These are phyloP conservation scores for Suillus lakei DNA, from an alignment of 768 basidiomycete species.

Conservation along the genomic window DNA sequence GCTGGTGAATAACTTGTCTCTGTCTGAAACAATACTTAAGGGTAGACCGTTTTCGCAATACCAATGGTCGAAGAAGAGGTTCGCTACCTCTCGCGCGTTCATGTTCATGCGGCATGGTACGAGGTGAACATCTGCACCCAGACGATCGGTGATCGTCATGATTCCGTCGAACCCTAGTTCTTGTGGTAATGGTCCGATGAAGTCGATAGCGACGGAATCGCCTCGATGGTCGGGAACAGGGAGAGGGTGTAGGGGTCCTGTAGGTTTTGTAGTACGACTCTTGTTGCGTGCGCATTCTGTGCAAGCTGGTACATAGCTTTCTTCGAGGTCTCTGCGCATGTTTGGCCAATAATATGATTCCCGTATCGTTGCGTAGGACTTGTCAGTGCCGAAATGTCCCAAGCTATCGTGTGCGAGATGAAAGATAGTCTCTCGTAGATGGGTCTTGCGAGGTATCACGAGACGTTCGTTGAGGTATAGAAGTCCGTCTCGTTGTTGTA, in stretches of 20 bases:
- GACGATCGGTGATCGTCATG: constrained; percentile 19
- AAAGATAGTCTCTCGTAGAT: constrained; percentile 18
- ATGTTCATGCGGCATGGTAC: constrained; percentile 13
- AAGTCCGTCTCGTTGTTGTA: constrained; percentile 25
- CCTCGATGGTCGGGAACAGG: constrained; percentile 22
- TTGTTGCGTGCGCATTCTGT: constrained; percentile 33
- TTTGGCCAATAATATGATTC: background rate
- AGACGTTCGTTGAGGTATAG: constrained; percentile 32
- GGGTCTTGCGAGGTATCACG: constrained; percentile 12
- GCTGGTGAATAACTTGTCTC: background rate
- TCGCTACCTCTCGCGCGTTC: constrained; percentile 18
- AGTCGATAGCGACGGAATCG: constrained; percentile 25
- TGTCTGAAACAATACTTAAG: rapidly evolving
- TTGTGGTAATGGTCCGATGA: constrained; percentile 37
- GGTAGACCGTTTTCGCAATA: background rate
- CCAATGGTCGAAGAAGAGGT: constrained; percentile 22
- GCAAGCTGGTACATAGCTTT: constrained; percentile 28
- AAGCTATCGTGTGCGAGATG: constrained; percentile 10
- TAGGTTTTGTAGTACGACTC: constrained; percentile 10
- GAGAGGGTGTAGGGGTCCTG: constrained; percentile 23
- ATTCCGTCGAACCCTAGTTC: constrained; percentile 35
- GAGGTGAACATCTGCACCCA: constrained; percentile 15
- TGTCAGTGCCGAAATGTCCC: background rate
- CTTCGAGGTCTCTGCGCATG: background rate
- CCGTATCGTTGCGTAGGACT: background rate